Evolutionary conservation across 2,329 filamentous ascomycete genomes (phyloP), one percentile per base, ranked within the genome.

Genomic region (Penicillium polonicum): DNA sequence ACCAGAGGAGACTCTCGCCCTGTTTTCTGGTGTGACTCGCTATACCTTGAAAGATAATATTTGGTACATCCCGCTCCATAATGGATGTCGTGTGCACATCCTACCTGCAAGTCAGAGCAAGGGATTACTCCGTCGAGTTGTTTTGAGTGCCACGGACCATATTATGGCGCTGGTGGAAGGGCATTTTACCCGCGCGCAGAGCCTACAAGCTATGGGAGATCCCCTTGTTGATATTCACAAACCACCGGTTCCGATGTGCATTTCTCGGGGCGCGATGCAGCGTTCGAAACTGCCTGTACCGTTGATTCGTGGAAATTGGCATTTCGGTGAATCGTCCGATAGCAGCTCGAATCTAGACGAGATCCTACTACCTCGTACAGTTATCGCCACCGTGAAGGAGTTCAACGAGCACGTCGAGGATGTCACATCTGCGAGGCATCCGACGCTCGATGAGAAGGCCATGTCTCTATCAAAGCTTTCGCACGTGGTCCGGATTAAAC

Each of bases 331-430:
- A 23, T 44, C 33, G 7, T 42, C 45, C 9, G 58, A 55, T 15
- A 45, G 41, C 21, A 54, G 38, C 1, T 57, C 60, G 5, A 53
- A 19, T 10, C 21, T 67, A 10, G 58, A 60, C 31, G 23, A 65
- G 19, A 49, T 70, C 39, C 35, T 63, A 45, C 44, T 62, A 8
- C 35, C 53, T 43, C 62, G 43, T 36, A 63, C 70, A 4, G 19
- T 56, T n/a, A 39, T 59, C 17, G 70, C 64, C 55, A 76, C 71
- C 5, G 65, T 74, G 15, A 67, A 64, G 36, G 72, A 65, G 8
- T 77, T 81, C 52, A 66, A 68, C 8, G 66, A 75, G 25, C 74
- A 76, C 61, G 67, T 80, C 21, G 69, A 75, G 45, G 70, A 72
- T 48, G 52, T 80, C 48, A 72, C 72, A 13, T 64, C 48, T 27